Conservation (phyloP, 208 protist species). For the Trypanosoma boissoni region DNA sequence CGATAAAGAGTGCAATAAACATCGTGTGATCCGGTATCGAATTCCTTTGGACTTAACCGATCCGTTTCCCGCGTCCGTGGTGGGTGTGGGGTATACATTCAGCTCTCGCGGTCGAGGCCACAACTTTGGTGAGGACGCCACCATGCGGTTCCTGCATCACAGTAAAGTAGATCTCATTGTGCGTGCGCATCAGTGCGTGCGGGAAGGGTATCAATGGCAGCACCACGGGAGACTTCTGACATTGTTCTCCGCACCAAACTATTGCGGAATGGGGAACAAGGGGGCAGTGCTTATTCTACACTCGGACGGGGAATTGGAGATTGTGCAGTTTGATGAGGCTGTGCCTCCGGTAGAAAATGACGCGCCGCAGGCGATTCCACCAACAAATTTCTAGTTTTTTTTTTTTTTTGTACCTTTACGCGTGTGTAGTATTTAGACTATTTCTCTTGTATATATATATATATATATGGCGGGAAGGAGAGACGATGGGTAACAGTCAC, state of each 20-base stretch:
- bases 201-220: slow-evolving; percentile 98
- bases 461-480: too few relatives aligned
- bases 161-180: slow-evolving; percentile 98
- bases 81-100: slow-evolving; percentile 92
- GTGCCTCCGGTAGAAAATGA: slow-evolving; percentile 5
- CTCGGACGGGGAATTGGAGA: slow-evolving; percentile 29
- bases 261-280: slow-evolving; percentile 99
- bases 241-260: slow-evolving; percentile 99
- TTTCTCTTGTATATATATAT: slow-evolving; percentile 8
- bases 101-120: slow-evolving; percentile 98
- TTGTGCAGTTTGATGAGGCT: slow-evolving; percentile 67
- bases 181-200: slow-evolving; percentile 98
- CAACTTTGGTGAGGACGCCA: slow-evolving; percentile 98
- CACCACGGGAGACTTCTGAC: slow-evolving; percentile 98
- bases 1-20: neutral
- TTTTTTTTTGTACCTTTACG: neutral
- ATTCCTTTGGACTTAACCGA: slow-evolving; percentile 6
- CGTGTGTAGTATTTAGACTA: too few relatives aligned
- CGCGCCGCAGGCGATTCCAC: slow-evolving; percentile 30
- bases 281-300: slow-evolving; percentile 94
- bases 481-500: too few relatives aligned
- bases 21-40: neutral
- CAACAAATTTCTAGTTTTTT: slow-evolving; percentile 31
- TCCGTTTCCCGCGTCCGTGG: slow-evolving; percentile 18
- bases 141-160: slow-evolving; percentile 94